These are phyloP conservation scores for Zygotorulaspora danielsina DNA, from an alignment of 805 yeast genomes.

Conservation along the genomic window DNA sequence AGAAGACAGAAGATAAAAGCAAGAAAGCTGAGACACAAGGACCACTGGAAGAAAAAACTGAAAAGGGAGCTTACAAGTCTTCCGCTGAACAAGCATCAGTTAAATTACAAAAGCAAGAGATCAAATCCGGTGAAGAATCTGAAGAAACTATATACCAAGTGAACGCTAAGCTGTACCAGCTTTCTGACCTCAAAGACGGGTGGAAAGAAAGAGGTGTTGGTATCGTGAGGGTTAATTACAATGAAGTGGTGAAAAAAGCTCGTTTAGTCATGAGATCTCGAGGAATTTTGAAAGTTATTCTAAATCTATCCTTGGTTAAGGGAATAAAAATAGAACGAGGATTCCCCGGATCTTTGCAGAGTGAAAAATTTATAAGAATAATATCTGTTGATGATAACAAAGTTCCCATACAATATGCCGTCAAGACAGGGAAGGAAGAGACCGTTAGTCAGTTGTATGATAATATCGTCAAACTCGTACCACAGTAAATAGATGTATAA, in stretches of 20 bases:
- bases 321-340: constrained; percentile 69
- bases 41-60: constrained; percentile 14
- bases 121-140: constrained; percentile 86
- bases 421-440: constrained; percentile 63
- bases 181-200: constrained; percentile 62
- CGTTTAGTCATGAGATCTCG: constrained; percentile 89
- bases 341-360: constrained; percentile 75
- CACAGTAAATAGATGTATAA: constrained; percentile 12
- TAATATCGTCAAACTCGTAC: constrained; percentile 18
- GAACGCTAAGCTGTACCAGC: constrained; percentile 75
- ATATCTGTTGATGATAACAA: constrained; percentile 61
- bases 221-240: constrained; percentile 67
- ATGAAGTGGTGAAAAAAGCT: constrained; percentile 40
- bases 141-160: constrained; percentile 66
- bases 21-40: constrained; percentile 13
- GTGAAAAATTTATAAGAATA: constrained; percentile 79
- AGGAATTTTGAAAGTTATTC: constrained; percentile 74
- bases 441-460: constrained; percentile 57
- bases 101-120: constrained; percentile 54
- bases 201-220: constrained; percentile 98
- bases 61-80: constrained; percentile 29
- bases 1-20: constrained; percentile 10
- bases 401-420: constrained; percentile 76
- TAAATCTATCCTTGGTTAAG: constrained; percentile 64
- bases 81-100: constrained; percentile 50